Base-by-base conservation (phyloP, 1,284 basidiomycete genomes). In the Irpex rosettiformis region DNA sequence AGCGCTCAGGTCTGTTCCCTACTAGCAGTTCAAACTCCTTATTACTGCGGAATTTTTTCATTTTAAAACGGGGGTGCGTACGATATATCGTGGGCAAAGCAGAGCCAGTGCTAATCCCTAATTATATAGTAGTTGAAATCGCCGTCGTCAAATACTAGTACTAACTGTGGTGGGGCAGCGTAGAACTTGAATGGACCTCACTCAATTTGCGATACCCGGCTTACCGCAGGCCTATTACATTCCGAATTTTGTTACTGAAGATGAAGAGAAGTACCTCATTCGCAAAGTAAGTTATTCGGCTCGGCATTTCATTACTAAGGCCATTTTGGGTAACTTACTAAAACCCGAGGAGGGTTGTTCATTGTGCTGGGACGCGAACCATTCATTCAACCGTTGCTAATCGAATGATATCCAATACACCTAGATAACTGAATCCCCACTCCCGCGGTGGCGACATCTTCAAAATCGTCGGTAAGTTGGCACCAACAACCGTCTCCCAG, bases 371-470 rank as follows among this genome's bases (percentile, higher is more conserved):
- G n/a, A n/a, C n/a, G n/a, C n/a, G n/a, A n/a, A n/a, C n/a, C n/a
- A n/a, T n/a, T n/a, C n/a, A n/a, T n/a, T n/a, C n/a, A n/a, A n/a
- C n/a, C n/a, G n/a, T 37, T 37, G 11, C 16, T 16, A 37, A 37
- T 37, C 11, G 16, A 37, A 18, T 24, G 24, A 43, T 13, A 27
- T 52, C 43, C n/a, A 28, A 22, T 27, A 28, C 24, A 10, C 24
- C 25, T 29, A 93, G 89, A 89, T 95, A 58, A 71, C 76, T 29
- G 86, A 88, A 67, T 84, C 88, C 0, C 90, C 91, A n/a, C 84
- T 83, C 66, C 86, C 84, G 7, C 91, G 86, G 71, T 96, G 94
- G 94, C 94, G 88, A 71, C 81, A 80, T n/a, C 79, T 95, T 18
- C 80, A 84, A 3, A 93, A 93, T 63, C 78, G 93, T 67, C 82